phyloP scores from a whole-genome alignment of 495 filamentous ascomycete genomes.

The Parmelia sp. region DNA sequence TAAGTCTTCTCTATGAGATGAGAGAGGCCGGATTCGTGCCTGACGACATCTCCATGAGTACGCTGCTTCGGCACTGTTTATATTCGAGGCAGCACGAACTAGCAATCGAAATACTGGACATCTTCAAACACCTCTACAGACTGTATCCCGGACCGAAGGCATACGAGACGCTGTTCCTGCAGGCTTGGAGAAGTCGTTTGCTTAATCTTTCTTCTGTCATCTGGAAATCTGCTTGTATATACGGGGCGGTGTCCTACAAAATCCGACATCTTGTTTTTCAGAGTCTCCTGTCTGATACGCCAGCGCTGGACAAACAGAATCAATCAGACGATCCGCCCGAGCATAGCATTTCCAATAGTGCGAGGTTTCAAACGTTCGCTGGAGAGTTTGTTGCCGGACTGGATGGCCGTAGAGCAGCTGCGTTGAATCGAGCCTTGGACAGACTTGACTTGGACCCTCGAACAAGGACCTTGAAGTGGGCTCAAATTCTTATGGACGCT shows the following conservation, averaged over 20 bases:
- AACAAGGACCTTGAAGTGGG: not conserved
- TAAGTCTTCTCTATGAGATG: constrained; percentile 19
- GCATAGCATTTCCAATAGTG: not conserved
- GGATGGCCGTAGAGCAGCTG: not conserved
- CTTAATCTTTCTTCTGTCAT: constrained; percentile 44
- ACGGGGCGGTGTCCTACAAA: constrained; percentile 29
- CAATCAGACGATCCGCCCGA: not conserved
- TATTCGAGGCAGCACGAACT: not conserved
- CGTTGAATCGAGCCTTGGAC: not conserved
- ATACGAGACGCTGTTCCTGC: constrained; percentile 34
- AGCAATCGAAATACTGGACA: constrained; percentile 16
- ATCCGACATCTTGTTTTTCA: constrained; percentile 33
- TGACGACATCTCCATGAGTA: constrained; percentile 19
- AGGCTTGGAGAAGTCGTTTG: constrained; percentile 34
- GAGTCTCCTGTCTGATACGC: constrained; percentile 13
- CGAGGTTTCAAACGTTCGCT: not conserved
- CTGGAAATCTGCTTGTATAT: constrained; percentile 46
- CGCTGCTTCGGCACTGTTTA: constrained; percentile 20
- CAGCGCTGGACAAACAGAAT: not conserved
- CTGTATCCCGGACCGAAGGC: constrained; percentile 11
- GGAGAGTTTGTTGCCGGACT: constrained; percentile 3
- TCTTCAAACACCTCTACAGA: constrained; percentile 9
- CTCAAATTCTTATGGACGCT: not conserved
- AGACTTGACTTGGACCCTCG: not conserved
- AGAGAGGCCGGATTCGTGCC: constrained; percentile 14